Conservation (phyloP, 2,329 filamentous ascomycete species). For the Zymoseptoria brevis region DNA sequence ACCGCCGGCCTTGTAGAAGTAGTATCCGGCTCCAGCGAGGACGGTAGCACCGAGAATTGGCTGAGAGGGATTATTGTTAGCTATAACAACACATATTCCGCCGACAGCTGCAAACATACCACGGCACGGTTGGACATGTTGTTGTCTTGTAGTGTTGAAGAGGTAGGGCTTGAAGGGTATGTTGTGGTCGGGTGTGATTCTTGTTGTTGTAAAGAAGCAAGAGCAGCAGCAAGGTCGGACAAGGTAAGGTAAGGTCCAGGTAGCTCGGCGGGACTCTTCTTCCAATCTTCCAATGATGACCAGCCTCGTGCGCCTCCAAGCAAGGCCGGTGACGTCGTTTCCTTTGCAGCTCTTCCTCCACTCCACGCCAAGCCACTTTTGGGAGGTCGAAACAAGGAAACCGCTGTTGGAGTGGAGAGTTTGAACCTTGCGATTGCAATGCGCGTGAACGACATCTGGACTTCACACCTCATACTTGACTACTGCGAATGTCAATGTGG, state of each 20-base stretch:
- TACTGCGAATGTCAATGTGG: not conserved
- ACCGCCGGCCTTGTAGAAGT: conserved; percentile 82
- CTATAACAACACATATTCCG: not conserved
- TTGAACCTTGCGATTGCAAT: not conserved
- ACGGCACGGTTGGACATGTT: conserved; percentile 21
- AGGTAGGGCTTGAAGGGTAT: not conserved
- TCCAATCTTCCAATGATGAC: not conserved
- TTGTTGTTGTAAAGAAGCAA: not conserved
- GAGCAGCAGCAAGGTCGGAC: not conserved
- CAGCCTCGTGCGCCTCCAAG: not conserved
- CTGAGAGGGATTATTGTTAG: not conserved
- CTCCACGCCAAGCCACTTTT: not conserved
- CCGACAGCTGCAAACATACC: not conserved
- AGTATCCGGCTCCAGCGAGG: conserved; percentile 68
- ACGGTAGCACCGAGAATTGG: conserved; percentile 47
- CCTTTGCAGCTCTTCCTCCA: not conserved
- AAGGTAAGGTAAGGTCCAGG: not conserved
- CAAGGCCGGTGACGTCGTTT: not conserved
- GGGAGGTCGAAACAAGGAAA: not conserved
- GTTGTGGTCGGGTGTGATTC: not conserved
- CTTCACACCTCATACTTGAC: not conserved
- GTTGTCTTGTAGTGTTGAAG: conserved; percentile 6
- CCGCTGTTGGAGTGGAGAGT: not conserved
- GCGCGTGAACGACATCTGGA: too few relatives aligned
- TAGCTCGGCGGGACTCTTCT: not conserved